Conservation (phyloP, 1,284 basidiomycete genomes). For the Ganoderma leucocontextum region DNA sequence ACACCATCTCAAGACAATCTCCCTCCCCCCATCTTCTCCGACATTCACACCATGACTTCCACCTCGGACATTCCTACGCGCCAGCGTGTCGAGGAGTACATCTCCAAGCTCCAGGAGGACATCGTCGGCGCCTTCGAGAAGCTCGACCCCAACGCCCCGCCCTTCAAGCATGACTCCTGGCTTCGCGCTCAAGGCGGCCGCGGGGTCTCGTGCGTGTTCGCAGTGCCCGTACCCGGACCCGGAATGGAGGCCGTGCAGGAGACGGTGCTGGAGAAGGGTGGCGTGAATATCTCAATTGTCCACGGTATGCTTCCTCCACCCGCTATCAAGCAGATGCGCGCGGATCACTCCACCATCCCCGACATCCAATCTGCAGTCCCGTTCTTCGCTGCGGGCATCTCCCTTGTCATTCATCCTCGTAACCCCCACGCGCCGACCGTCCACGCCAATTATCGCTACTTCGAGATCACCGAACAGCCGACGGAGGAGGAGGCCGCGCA, state of each 20-base stretch:
- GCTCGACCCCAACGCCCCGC: conserved; percentile 76
- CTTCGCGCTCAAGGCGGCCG: conserved; percentile 84
- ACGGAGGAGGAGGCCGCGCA: conserved; percentile 44
- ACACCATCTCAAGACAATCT: conserved; percentile 16
- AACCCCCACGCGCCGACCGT: conserved; percentile 94
- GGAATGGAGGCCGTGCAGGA: conserved; percentile 38
- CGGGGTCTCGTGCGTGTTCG: conserved; percentile 90
- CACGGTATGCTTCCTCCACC: conserved; percentile 89
- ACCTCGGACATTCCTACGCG: conserved; percentile 68
- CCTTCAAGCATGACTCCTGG: conserved; percentile 92
- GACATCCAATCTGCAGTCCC: conserved; percentile 76
- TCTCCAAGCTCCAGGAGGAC: conserved; percentile 81
- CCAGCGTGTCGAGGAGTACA: conserved; percentile 81
- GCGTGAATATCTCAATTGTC: conserved; percentile 95
- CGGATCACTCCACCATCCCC: conserved; percentile 84
- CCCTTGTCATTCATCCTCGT: conserved; percentile 92
- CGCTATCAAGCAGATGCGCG: conserved; percentile 95
- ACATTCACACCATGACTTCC: conserved; percentile 23
- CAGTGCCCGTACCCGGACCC: conserved; percentile 56
- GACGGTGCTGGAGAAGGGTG: conserved; percentile 92
- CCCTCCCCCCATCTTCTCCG: background rate
- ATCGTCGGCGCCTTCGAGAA: conserved; percentile 85
- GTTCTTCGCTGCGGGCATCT: conserved; percentile 94
- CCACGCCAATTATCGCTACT: conserved; percentile 98
- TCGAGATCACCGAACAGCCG: conserved; percentile 80